phyloP scores from a whole-genome alignment of 176 grass and related monocot genomes.

The Cenchrus fungigraminus region DNA sequence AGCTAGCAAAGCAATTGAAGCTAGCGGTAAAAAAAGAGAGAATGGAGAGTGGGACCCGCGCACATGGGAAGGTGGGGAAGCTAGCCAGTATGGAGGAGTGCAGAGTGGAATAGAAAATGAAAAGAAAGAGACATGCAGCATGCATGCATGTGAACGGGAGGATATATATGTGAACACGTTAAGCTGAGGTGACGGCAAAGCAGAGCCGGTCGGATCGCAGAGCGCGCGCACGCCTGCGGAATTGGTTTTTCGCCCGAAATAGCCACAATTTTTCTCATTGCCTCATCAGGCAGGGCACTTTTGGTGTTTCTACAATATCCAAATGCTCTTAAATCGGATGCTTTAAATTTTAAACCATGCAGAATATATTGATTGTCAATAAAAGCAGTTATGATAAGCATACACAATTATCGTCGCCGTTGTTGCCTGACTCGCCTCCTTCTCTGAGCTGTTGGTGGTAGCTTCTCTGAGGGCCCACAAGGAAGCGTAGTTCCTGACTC shows the following conservation, averaged over 20 bases:
- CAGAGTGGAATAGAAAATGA: too few species aligned
- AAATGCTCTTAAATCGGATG: background rate
- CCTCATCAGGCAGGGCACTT: background rate
- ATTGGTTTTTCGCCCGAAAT: background rate
- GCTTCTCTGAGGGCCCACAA: constrained; percentile 77
- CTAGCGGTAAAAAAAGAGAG: too few species aligned
- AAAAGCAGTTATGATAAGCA: constrained; percentile 18
- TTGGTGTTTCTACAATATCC: background rate
- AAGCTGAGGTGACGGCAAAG: too few species aligned
- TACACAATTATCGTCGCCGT: constrained; percentile 13
- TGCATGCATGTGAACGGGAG: too few species aligned
- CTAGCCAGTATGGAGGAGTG: too few species aligned
- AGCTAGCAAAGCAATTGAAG: too few species aligned
- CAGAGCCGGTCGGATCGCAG: too few species aligned
- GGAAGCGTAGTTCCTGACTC: constrained; percentile 73
- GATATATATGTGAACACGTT: too few species aligned
- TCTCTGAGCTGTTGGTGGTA: constrained; percentile 81
- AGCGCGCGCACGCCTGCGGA: too few species aligned
- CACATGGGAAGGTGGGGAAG: too few species aligned
- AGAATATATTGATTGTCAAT: constrained; percentile 14
- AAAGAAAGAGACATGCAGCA: too few species aligned
- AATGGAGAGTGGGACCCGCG: too few species aligned
- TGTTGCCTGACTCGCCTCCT: constrained; percentile 16
- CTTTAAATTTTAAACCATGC: background rate
- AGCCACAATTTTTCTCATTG: background rate